Percentiles rank a stretch among this genome's conserved stretches.
These are phyloP conservation scores for Neocucurbitaria cava DNA, from an alignment of 2,329 filamentous ascomycete genomes.

Conservation along the genomic window DNA sequence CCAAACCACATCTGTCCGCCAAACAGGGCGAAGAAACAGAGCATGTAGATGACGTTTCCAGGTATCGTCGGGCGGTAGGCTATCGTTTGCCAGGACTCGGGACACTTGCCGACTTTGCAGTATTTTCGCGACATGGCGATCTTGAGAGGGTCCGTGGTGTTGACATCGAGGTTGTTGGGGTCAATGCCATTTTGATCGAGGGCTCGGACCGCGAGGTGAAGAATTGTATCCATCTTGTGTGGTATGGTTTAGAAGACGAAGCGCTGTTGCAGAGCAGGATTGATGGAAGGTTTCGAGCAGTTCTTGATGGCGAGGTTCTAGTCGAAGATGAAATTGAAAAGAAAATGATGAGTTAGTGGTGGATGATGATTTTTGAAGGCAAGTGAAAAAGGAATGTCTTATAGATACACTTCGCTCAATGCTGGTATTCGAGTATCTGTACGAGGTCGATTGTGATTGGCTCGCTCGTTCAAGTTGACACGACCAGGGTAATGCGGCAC, in stretches of 20 bases:
- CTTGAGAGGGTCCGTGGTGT: slow-evolving; percentile 18
- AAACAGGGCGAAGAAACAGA: slow-evolving; percentile 56
- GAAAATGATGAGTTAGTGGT: no score
- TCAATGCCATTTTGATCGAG: slow-evolving; percentile 28
- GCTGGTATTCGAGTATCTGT: background rate
- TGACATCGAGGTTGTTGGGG: slow-evolving; percentile 26
- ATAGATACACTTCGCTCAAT: no score
- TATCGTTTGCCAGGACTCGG: slow-evolving; percentile 56
- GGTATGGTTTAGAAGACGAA: background rate
- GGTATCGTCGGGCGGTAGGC: slow-evolving; percentile 59
- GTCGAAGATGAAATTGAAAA: background rate
- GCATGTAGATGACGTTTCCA: slow-evolving; percentile 60
- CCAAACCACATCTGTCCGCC: slow-evolving; percentile 58
- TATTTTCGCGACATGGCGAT: slow-evolving; percentile 28
- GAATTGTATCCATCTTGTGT: slow-evolving; percentile 8
- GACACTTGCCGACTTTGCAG: slow-evolving; percentile 50
- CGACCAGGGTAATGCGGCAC: background rate
- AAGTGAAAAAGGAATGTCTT: slow-evolving; percentile 3
- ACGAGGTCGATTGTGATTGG: slow-evolving; percentile 9
- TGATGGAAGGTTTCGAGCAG: background rate
- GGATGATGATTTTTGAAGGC: background rate
- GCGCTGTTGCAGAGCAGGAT: background rate
- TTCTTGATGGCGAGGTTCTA: background rate
- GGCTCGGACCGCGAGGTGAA: slow-evolving; percentile 8
- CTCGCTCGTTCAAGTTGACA: slow-evolving; percentile 10